These are phyloP conservation scores for Cucurbita argyrosperma DNA, from an alignment of 306 rosid species.

Conservation along the genomic window DNA sequence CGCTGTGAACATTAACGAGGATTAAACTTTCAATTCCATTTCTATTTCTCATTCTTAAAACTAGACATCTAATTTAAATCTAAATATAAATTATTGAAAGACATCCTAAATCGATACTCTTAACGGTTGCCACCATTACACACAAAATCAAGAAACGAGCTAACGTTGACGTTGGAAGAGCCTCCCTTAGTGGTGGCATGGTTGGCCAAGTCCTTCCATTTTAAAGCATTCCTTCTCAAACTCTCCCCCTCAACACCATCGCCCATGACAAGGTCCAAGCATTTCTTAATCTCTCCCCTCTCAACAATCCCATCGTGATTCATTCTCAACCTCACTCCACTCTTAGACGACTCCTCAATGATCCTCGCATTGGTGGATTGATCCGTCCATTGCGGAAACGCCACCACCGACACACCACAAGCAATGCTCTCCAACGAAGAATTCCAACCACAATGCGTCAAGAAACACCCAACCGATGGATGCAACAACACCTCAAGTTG, in stretches of 20 bases:
- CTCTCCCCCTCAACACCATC: slow-evolving; percentile 9
- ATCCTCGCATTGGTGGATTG: slow-evolving; percentile 10
- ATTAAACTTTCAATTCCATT: too few species aligned
- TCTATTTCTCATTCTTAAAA: too few species aligned
- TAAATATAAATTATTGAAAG: too few species aligned
- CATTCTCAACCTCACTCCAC: neutral
- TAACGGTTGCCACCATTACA: too few species aligned
- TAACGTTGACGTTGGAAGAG: slow-evolving; percentile 13
- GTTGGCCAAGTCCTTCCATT: slow-evolving; percentile 20
- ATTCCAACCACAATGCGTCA: slow-evolving; percentile 13
- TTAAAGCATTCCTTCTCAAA: slow-evolving; percentile 12
- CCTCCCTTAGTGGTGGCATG: slow-evolving; percentile 14
- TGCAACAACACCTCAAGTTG: slow-evolving; percentile 2
- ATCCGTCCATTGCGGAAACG: slow-evolving; percentile 8
- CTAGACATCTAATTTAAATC: too few species aligned
- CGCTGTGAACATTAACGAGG: too few species aligned
- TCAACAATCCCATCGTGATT: neutral
- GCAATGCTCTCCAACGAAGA: slow-evolving; percentile 5
- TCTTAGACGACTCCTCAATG: neutral
- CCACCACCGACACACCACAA: slow-evolving; percentile 9
- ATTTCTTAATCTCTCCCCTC: slow-evolving; percentile 6
- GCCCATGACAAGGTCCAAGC: slow-evolving; percentile 11
- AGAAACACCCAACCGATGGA: neutral
- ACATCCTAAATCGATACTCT: too few species aligned
- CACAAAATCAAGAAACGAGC: neutral